These are phyloP conservation scores for Parsonsia alboflavescens DNA, from an alignment of 257 asterid genomes.

Conservation along the genomic window DNA sequence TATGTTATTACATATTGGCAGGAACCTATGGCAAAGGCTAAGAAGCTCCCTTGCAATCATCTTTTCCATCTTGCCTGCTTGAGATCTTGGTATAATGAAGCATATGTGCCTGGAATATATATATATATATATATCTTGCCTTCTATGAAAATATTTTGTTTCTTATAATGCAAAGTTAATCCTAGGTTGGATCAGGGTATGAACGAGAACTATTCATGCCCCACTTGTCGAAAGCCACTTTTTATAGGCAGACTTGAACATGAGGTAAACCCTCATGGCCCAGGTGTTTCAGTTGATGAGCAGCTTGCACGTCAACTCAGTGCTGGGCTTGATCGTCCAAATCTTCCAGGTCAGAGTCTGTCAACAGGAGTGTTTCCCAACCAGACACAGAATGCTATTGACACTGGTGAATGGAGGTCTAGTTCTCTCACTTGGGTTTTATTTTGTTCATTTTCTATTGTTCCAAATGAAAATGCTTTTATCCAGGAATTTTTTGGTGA, in stretches of 20 bases:
- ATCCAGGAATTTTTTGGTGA: neutral
- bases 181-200: slow-evolving; percentile 88
- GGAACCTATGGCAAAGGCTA: slow-evolving; percentile 98
- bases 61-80: slow-evolving; percentile 90
- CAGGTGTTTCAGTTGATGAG: slow-evolving; percentile 72
- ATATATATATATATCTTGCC: neutral
- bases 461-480: neutral
- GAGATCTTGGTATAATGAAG: slow-evolving; percentile 75
- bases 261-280: slow-evolving; percentile 36
- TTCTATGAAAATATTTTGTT: neutral
- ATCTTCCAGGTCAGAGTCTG: slow-evolving; percentile 57
- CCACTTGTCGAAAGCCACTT: slow-evolving; percentile 94
- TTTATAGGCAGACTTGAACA: slow-evolving; percentile 51
- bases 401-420: slow-evolving; percentile 36
- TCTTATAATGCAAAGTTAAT: slow-evolving; percentile 17
- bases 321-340: slow-evolving; percentile 60
- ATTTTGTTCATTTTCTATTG: neutral
- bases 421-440: neutral
- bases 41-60: slow-evolving; percentile 85
- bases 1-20: slow-evolving; percentile 34
- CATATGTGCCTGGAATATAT: neutral
- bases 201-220: slow-evolving; percentile 87
- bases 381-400: slow-evolving; percentile 52
- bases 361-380: slow-evolving; percentile 53
- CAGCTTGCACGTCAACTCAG: slow-evolving; percentile 90